These are phyloP conservation scores for Solanum corneliomulleri DNA, from an alignment of 257 asterid species.

Conservation along the genomic window DNA sequence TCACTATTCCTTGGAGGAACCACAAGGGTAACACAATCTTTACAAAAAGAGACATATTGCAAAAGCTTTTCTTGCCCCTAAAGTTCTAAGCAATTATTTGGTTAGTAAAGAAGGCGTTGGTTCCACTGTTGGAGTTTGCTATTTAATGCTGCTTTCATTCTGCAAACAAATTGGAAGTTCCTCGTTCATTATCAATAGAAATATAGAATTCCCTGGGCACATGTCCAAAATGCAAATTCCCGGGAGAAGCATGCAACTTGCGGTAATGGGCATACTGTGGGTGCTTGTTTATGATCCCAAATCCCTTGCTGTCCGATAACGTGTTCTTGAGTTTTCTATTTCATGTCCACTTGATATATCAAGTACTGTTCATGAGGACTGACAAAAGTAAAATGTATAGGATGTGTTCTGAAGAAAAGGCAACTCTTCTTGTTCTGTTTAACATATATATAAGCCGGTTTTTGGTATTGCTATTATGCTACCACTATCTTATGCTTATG, in stretches of 20 bases:
- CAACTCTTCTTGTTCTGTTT: too few relatives aligned
- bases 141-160: too few relatives aligned
- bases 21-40: too few relatives aligned
- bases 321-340: neutral
- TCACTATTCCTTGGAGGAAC: too few relatives aligned
- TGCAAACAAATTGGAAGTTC: neutral
- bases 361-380: neutral
- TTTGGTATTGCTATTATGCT: too few relatives aligned
- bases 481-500: too few relatives aligned
- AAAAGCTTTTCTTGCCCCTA: too few relatives aligned
- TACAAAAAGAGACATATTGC: too few relatives aligned
- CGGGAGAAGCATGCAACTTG: neutral
- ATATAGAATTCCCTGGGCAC: neutral
- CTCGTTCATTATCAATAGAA: neutral
- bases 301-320: neutral
- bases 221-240: neutral
- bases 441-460: too few relatives aligned
- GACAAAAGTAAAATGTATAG: neutral
- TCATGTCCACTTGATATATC: neutral
- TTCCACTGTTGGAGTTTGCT: too few relatives aligned
- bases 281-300: neutral
- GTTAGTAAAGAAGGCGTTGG: too few relatives aligned
- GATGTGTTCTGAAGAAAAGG: neutral
- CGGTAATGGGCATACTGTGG: neutral
- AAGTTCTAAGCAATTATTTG: too few relatives aligned